A percentile compares a stretch with the other conserved stretches of the same genome.
These are phyloP conservation scores for Pueraria montana DNA, from an alignment of 306 rosid species.

Conservation along the genomic window DNA sequence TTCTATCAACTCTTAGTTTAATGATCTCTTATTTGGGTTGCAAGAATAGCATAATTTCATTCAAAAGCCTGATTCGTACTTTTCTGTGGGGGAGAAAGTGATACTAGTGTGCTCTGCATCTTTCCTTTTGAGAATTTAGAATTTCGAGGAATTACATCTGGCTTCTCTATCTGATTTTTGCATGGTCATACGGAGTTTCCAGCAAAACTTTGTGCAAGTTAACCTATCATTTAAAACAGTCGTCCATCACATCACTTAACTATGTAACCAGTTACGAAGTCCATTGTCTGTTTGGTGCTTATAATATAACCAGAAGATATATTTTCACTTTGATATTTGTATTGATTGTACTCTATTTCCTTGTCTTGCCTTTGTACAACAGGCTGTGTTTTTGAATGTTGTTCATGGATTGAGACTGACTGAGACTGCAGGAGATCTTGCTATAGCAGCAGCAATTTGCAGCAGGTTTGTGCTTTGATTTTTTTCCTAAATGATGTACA, in stretches of 20 bases:
- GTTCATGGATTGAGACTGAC: constrained; percentile 77
- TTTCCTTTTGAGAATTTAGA: constrained; percentile 1
- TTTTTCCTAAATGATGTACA: neutral
- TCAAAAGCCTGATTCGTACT: too few relatives aligned
- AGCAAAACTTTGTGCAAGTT: neutral
- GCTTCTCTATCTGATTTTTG: neutral
- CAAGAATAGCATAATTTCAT: too few relatives aligned
- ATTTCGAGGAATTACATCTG: neutral
- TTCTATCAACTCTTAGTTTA: too few relatives aligned
- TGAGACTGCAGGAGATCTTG: constrained; percentile 98
- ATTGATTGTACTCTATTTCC: constrained; percentile 1
- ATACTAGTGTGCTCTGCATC: neutral
- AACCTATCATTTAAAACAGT: constrained; percentile 10
- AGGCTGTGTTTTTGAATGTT: constrained; percentile 87
- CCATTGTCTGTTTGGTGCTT: neutral
- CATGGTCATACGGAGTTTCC: neutral
- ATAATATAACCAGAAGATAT: neutral
- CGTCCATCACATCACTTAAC: neutral
- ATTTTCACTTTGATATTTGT: constrained; percentile 5
- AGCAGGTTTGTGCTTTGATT: constrained; percentile 73
- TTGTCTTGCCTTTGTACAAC: constrained; percentile 41
- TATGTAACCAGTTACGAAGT: neutral
- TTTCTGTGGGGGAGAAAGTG: too few relatives aligned
- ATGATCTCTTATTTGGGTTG: too few relatives aligned
- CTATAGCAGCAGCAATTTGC: constrained; percentile 94